These are phyloP conservation scores for Chenopodium suecicum DNA, from an alignment of 148 eudicot species.

Conservation along the genomic window DNA sequence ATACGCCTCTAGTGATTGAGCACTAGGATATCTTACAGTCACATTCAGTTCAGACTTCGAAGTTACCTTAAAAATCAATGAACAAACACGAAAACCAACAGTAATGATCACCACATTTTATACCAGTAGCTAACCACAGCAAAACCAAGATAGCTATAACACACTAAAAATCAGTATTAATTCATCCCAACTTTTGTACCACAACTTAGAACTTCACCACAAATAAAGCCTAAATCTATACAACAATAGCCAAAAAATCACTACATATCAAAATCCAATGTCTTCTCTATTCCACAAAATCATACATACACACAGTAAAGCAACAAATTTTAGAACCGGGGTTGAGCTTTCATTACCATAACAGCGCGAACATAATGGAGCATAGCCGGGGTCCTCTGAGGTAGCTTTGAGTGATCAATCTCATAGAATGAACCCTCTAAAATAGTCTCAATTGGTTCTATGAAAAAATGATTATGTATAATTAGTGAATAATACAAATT, in stretches of 20 bases:
- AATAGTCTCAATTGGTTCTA: constrained; percentile 5
- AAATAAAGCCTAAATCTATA: constrained; percentile 17
- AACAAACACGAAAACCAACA: constrained; percentile 18
- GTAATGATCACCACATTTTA: background rate
- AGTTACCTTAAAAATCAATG: constrained; percentile 51
- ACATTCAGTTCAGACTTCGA: constrained; percentile 58
- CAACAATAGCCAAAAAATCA: background rate
- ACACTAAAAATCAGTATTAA: background rate
- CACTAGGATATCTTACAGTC: constrained; percentile 67
- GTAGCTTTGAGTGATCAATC: constrained; percentile 56
- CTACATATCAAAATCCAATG: background rate
- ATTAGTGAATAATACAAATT: background rate
- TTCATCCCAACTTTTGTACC: background rate
- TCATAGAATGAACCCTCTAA: constrained; percentile 60
- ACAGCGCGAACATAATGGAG: constrained; percentile 55
- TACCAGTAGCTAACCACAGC: background rate
- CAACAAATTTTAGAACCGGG: constrained; percentile 17
- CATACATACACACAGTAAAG: background rate
- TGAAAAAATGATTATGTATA: background rate
- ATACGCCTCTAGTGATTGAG: constrained; percentile 46
- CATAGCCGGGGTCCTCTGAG: constrained; percentile 42
- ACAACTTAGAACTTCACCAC: constrained; percentile 34
- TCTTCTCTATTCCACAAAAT: background rate
- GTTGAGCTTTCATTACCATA: constrained; percentile 44
- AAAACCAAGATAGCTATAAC: background rate